phyloP scores from a whole-genome alignment of 2,329 filamentous ascomycete species.

The Fusarium brevicatenulatum region DNA sequence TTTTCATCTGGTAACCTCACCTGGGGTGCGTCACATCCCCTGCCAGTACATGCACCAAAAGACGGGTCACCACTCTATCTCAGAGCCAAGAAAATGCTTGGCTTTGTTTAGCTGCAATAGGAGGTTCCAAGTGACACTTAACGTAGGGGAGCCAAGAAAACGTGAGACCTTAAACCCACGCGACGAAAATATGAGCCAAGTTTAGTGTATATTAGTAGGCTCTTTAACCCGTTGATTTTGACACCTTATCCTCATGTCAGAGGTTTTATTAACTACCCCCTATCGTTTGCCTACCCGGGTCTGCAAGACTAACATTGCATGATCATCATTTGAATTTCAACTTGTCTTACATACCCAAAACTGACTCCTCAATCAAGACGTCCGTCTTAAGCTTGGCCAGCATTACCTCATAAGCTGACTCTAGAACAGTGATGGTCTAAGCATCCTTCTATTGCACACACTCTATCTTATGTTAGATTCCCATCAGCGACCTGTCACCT shows the following conservation, averaged over 20 bases:
- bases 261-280: background rate
- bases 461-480: background rate
- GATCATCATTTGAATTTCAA: constrained; percentile 2
- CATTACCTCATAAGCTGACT: background rate
- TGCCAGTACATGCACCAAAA: constrained; percentile 11
- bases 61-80: constrained; percentile 31
- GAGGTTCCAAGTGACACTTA: constrained; percentile 28
- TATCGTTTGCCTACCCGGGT: too few relatives aligned
- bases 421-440: background rate
- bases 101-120: constrained; percentile 13
- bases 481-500: background rate
- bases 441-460: background rate
- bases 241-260: background rate
- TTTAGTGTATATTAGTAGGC: background rate
- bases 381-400: background rate
- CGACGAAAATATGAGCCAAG: background rate
- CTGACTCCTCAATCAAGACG: background rate
- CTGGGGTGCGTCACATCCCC: constrained; percentile 11
- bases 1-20: constrained; percentile 23
- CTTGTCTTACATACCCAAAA: background rate
- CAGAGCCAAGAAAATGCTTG: constrained; percentile 29
- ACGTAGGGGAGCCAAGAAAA: background rate
- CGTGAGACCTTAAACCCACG: background rate
- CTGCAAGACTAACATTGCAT: background rate
- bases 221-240: background rate